Evolutionary conservation across 176 grass and related monocot species (phyloP).

Genomic region (Dendrocalamus sinicus): DNA sequence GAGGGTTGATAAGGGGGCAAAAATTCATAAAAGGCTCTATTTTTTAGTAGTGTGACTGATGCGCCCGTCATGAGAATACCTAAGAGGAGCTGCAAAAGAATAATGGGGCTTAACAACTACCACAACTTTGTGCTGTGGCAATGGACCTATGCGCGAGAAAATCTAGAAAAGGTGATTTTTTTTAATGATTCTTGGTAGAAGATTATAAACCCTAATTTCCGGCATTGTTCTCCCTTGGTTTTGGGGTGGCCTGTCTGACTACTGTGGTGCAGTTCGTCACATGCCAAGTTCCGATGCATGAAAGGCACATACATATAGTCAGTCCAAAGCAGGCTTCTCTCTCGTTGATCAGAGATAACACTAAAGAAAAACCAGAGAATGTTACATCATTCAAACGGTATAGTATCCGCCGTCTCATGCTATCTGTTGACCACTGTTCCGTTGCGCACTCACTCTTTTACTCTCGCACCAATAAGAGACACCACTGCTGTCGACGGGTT

Average conservation of each 20-base stretch:
- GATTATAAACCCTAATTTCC: not conserved
- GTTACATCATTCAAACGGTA: too few relatives aligned
- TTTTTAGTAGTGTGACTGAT: not conserved
- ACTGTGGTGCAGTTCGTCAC: not conserved
- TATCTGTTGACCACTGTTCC: too few relatives aligned
- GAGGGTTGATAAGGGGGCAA: not conserved
- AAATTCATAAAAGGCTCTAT: not conserved
- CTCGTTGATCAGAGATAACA: not conserved
- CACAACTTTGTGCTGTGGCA: too few relatives aligned
- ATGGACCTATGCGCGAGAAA: not conserved
- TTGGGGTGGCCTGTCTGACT: not conserved
- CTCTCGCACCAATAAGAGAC: too few relatives aligned
- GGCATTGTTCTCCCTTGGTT: not conserved
- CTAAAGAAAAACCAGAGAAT: too few relatives aligned
- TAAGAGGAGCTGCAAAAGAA: too few relatives aligned
- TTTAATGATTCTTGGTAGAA: not conserved
- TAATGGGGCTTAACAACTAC: too few relatives aligned
- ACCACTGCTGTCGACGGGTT: too few relatives aligned
- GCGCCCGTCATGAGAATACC: too few relatives aligned
- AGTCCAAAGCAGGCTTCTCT: not conserved
- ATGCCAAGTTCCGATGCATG: not conserved
- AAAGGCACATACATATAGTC: not conserved
- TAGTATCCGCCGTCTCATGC: too few relatives aligned
- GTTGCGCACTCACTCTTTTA: too few relatives aligned
- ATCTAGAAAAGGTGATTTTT: not conserved